phyloP scores from a whole-genome alignment of 164 flowering plant genomes.

The Annona cherimola region DNA sequence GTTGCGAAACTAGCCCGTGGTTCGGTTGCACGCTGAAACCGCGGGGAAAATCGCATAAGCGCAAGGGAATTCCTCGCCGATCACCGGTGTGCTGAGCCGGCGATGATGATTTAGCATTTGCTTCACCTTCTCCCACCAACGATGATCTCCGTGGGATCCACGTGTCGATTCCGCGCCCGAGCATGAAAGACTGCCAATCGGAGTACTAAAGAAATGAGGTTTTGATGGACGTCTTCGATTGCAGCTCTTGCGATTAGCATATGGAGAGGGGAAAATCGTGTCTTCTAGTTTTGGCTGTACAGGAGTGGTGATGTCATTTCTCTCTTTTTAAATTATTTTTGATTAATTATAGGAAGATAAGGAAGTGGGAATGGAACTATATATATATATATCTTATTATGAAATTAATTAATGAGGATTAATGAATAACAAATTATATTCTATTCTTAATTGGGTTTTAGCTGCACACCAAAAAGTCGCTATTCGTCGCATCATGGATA shows the following conservation, averaged over 20 bases:
- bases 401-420: background rate
- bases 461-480: background rate
- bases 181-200: too few species aligned
- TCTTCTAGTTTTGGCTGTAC: background rate
- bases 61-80: slow-evolving; percentile 52
- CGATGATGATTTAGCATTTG: background rate
- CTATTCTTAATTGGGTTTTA: background rate
- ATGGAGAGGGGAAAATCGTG: background rate
- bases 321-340: background rate
- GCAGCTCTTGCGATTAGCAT: too few species aligned
- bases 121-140: too few species aligned
- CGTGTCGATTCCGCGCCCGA: too few species aligned
- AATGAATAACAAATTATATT: background rate
- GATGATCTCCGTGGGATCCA: too few species aligned
- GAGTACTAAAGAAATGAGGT: too few species aligned
- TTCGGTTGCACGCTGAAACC: slow-evolving; percentile 25
- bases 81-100: slow-evolving; percentile 34
- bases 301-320: background rate
- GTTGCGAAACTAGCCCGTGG: background rate
- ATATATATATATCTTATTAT: too few species aligned
- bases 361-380: background rate
- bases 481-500: too few species aligned
- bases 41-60: slow-evolving; percentile 34
- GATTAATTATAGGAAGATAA: background rate
- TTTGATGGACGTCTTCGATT: too few species aligned